Conservation (phyloP, 495 filamentous ascomycete species). For the Hyaloscypha bicolor region DNA sequence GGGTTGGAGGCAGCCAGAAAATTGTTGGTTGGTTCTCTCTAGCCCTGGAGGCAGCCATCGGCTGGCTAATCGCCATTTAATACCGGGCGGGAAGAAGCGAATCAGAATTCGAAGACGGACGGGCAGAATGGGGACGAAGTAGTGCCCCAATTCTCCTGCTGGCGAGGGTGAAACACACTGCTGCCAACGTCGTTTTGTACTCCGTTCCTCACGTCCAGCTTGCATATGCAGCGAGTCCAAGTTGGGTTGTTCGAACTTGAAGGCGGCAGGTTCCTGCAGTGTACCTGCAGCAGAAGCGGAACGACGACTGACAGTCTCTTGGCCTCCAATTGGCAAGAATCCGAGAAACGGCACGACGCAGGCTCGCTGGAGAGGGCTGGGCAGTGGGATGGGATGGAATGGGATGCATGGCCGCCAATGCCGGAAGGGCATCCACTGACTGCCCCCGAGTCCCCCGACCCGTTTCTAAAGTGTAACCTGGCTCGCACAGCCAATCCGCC, state of each 20-base stretch:
- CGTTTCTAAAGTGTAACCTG: background rate
- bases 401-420: background rate
- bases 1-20: background rate
- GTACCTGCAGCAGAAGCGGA: constrained; percentile 29
- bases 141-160: background rate
- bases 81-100: constrained; percentile 17
- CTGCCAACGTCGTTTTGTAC: background rate
- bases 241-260: background rate
- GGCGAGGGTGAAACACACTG: background rate
- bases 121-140: background rate
- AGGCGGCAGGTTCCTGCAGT: constrained; percentile 26
- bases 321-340: constrained; percentile 4
- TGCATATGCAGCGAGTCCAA: background rate
- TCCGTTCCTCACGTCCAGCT: background rate
- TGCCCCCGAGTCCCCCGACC: background rate
- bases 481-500: background rate
- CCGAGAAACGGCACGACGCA: background rate
- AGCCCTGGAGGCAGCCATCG: background rate
- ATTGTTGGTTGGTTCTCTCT: background rate
- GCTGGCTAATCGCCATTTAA: too few species aligned
- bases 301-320: background rate
- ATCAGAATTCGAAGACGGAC: background rate
- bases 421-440: background rate
- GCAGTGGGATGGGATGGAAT: too few species aligned
- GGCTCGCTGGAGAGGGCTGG: too few species aligned